These are phyloP conservation scores for Mortierella sp. DNA, from an alignment of 371 early-diverging fungal species.

Conservation along the genomic window DNA sequence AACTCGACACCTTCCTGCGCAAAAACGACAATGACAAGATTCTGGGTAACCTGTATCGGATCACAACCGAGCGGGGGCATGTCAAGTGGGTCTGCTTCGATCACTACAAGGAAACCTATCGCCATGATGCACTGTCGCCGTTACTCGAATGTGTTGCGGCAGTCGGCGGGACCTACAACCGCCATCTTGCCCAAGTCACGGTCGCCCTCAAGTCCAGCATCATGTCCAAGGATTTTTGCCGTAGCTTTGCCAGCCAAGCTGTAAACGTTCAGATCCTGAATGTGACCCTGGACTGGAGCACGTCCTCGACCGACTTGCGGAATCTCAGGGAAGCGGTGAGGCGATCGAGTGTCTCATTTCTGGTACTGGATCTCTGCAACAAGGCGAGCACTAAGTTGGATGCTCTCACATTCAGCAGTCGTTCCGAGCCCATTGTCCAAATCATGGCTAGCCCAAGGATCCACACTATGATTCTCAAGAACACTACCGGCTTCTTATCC, in stretches of 20 bases:
- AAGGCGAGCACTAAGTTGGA: neutral
- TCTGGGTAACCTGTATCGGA: slow-evolving; percentile 5
- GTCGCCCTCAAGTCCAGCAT: too few relatives aligned
- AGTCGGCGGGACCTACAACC: neutral
- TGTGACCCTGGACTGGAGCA: neutral
- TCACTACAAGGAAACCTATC: neutral
- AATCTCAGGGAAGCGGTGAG: neutral
- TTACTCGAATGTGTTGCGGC: neutral
- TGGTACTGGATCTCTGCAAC: neutral
- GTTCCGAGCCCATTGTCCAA: neutral
- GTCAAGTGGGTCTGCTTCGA: slow-evolving; percentile 22
- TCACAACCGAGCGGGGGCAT: neutral
- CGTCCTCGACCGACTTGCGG: neutral
- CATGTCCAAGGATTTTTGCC: too few relatives aligned
- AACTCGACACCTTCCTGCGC: neutral
- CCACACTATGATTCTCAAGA: neutral
- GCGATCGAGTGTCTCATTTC: neutral
- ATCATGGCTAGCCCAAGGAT: neutral
- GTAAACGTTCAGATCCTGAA: neutral
- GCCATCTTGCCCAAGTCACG: too few relatives aligned
- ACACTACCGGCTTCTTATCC: neutral
- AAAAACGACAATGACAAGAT: neutral
- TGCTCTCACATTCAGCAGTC: neutral
- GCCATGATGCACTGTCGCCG: neutral
- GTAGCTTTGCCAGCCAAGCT: too few relatives aligned